Evolutionary conservation across 768 basidiomycete genomes (phyloP).

Genomic region (Neoboletus subvelutipes): DNA sequence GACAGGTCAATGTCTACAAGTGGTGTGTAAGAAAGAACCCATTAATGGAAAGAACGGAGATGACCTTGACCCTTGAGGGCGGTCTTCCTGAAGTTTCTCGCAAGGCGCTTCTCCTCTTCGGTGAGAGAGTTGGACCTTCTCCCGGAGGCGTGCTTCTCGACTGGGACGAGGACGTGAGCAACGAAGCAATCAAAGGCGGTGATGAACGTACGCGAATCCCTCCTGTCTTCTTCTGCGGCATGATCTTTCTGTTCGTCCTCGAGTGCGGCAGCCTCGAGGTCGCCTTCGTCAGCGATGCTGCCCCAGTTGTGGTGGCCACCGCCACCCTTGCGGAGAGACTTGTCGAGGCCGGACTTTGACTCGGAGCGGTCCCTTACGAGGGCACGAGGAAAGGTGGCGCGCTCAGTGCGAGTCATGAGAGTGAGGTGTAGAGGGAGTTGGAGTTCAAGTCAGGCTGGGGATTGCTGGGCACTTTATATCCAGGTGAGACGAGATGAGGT

Average conservation of each 20-base stretch:
- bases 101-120: conserved; percentile 65
- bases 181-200: neutral
- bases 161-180: conserved; percentile 13
- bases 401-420: conserved; percentile 79
- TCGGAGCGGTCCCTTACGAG: conserved; percentile 75
- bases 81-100: conserved; percentile 68
- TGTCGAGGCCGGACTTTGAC: conserved; percentile 74
- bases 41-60: neutral
- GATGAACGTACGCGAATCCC: conserved; percentile 21
- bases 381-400: conserved; percentile 69
- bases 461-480: conserved; percentile 21
- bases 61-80: conserved; percentile 62
- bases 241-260: conserved; percentile 56
- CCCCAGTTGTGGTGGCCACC: conserved; percentile 89
- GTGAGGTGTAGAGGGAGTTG: neutral
- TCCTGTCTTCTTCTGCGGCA: conserved; percentile 32
- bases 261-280: conserved; percentile 56
- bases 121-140: conserved; percentile 46
- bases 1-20: conserved; percentile 55
- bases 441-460: neutral
- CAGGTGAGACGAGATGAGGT: too few relatives aligned
- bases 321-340: conserved; percentile 72
- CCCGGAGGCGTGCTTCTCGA: conserved; percentile 31
- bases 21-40: conserved; percentile 1
- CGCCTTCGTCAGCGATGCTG: conserved; percentile 58